These are phyloP conservation scores for Penicillium antarcticum DNA, from an alignment of 495 filamentous ascomycete species.

Conservation along the genomic window DNA sequence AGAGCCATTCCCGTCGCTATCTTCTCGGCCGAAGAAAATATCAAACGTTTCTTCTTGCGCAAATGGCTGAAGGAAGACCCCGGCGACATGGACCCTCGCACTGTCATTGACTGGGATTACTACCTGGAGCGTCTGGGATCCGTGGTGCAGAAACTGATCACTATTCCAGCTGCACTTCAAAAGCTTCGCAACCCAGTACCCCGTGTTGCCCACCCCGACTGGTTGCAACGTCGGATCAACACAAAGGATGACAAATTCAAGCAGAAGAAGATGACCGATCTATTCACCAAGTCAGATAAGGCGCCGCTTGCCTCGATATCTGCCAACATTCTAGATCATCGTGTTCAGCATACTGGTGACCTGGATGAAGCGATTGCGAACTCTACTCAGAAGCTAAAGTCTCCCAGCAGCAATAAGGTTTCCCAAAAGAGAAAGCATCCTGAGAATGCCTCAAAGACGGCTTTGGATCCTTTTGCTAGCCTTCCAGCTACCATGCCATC, in stretches of 20 bases:
- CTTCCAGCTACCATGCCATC: slow-evolving; percentile 84
- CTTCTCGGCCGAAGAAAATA: slow-evolving; percentile 85
- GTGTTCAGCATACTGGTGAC: slow-evolving; percentile 56
- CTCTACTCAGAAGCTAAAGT: slow-evolving; percentile 66
- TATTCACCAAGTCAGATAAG: slow-evolving; percentile 78
- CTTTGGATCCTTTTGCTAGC: slow-evolving; percentile 74
- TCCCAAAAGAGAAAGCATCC: slow-evolving; percentile 83
- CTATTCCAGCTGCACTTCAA: slow-evolving; percentile 93
- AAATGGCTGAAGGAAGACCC: slow-evolving; percentile 97
- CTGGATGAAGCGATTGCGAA: slow-evolving; percentile 80
- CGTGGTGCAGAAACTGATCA: slow-evolving; percentile 97
- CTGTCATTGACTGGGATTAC: slow-evolving; percentile 92
- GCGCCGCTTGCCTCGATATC: slow-evolving; percentile 69
- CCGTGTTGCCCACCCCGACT: slow-evolving; percentile 89
- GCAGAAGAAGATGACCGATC: slow-evolving; percentile 96
- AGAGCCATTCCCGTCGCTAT: slow-evolving; percentile 93
- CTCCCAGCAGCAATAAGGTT: slow-evolving; percentile 60
- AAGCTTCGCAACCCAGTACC: slow-evolving; percentile 94
- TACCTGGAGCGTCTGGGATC: slow-evolving; percentile 93
- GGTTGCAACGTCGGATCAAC: slow-evolving; percentile 90
- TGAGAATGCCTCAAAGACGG: slow-evolving; percentile 57
- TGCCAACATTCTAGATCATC: slow-evolving; percentile 62
- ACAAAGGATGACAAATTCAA: slow-evolving; percentile 95
- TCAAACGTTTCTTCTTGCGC: slow-evolving; percentile 84
- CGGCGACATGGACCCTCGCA: slow-evolving; percentile 84